Evolutionary conservation across 139 green algal genomes (phyloP).

Genomic region (Chlorella vulgaris): DNA sequence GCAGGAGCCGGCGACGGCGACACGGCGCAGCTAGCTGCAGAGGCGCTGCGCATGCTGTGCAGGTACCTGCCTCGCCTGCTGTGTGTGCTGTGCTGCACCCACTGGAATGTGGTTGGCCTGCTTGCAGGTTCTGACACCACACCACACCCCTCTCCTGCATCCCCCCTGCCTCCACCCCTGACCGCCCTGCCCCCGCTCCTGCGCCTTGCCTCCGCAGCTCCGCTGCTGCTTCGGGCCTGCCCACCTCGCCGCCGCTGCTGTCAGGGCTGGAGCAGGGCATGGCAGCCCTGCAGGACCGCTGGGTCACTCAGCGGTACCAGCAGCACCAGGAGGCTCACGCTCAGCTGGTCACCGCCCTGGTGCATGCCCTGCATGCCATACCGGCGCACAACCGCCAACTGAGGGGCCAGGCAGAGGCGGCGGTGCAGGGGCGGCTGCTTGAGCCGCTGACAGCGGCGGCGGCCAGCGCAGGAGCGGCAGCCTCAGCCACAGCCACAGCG

Average conservation of each 20-base stretch:
- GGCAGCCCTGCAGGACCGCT: conserved; percentile 2
- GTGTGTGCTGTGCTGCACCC: not conserved
- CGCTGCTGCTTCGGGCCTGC: not conserved
- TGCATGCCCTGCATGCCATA: conserved; percentile 24
- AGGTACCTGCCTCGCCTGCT: too few relatives aligned
- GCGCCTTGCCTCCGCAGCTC: not conserved
- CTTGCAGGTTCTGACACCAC: not conserved
- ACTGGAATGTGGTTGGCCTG: not conserved
- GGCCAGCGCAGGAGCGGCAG: not conserved
- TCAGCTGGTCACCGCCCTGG: conserved; percentile 20
- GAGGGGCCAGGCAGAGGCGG: not conserved
- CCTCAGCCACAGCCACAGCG: not conserved
- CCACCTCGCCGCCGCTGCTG: not conserved
- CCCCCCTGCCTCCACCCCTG: not conserved
- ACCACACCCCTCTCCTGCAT: not conserved
- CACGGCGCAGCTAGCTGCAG: not conserved
- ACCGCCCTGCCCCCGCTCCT: not conserved
- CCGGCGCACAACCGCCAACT: not conserved
- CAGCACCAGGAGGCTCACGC: conserved; percentile 2
- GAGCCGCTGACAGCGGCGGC: conserved; percentile 1
- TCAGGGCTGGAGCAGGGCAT: conserved; percentile 7
- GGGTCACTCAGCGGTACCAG: not conserved
- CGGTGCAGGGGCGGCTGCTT: conserved; percentile 6
- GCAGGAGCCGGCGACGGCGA: not conserved
- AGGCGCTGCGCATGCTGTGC: conserved; percentile 29